A percentile compares a stretch with the other conserved stretches of the same genome.
Evolutionary conservation across 257 asterid species (phyloP).

Genomic region (Schizonepeta tenuifolia): DNA sequence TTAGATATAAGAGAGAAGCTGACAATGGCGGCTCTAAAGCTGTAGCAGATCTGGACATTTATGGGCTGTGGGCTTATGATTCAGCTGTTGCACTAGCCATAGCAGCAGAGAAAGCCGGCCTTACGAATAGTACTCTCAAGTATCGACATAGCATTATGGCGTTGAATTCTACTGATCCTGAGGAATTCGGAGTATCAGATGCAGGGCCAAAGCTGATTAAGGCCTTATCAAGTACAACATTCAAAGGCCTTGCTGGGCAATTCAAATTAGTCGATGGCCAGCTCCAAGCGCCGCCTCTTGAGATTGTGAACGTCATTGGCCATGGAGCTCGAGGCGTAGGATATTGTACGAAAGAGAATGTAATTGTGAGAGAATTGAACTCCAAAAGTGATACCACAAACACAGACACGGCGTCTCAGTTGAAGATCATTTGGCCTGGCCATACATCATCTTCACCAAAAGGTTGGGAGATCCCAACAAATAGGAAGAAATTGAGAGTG

Average conservation of each 20-base stretch:
- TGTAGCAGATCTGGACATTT: slow-evolving; percentile 15
- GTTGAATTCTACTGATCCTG: slow-evolving; percentile 28
- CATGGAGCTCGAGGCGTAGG: slow-evolving; percentile 51
- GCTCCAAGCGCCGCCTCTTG: slow-evolving; percentile 42
- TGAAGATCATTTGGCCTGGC: slow-evolving; percentile 63
- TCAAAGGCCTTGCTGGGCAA: slow-evolving; percentile 55
- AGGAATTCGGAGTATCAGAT: slow-evolving; percentile 43
- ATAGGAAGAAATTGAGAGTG: slow-evolving; percentile 42
- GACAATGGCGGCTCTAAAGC: neutral
- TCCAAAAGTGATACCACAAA: neutral
- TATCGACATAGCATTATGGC: neutral
- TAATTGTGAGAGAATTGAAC: slow-evolving; percentile 36
- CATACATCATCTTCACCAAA: slow-evolving; percentile 43
- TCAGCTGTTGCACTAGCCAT: slow-evolving; percentile 38
- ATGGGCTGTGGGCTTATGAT: slow-evolving; percentile 34
- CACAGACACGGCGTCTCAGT: slow-evolving; percentile 35
- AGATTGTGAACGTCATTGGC: slow-evolving; percentile 54
- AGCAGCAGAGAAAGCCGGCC: slow-evolving; percentile 35
- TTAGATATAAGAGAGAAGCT: neutral
- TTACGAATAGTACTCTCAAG: no score
- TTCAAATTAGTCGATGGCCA: slow-evolving; percentile 47
- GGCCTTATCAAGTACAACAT: slow-evolving; percentile 40
- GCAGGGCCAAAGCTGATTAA: slow-evolving; percentile 41
- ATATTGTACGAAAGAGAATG: slow-evolving; percentile 56
- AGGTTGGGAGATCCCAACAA: slow-evolving; percentile 53